Percentiles rank a stretch among this genome's conserved stretches.
Evolutionary conservation across 2,329 filamentous ascomycete genomes (phyloP).

Genomic region (Fusarium nygamai): DNA sequence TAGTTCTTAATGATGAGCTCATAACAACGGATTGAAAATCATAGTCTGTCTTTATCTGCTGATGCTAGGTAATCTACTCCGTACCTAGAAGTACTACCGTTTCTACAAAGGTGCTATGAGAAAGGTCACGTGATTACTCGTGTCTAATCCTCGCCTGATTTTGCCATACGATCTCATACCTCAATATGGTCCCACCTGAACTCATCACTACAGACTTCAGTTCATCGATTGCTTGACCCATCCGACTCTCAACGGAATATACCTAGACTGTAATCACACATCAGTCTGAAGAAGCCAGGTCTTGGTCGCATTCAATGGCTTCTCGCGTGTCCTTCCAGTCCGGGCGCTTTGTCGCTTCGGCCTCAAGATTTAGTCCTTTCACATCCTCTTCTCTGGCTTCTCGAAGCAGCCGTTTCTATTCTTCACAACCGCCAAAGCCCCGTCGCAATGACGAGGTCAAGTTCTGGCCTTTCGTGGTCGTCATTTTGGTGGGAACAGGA

Average conservation of each 20-base stretch:
- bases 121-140: conserved; percentile 15
- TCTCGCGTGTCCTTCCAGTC: conserved; percentile 45
- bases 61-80: too few relatives aligned
- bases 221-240: neutral
- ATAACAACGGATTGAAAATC: neutral
- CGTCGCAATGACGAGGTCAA: conserved; percentile 55
- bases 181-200: neutral
- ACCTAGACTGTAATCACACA: neutral
- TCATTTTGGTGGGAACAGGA: conserved; percentile 59
- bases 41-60: neutral
- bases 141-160: conserved; percentile 6
- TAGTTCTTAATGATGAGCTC: neutral
- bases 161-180: conserved; percentile 15
- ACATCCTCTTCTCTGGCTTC: conserved; percentile 21
- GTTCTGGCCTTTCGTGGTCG: conserved; percentile 66
- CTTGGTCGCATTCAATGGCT: conserved; percentile 44
- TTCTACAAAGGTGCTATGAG: neutral
- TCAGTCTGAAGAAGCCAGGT: neutral
- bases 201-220: neutral
- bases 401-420: conserved; percentile 52
- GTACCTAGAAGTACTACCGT: neutral
- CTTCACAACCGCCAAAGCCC: conserved; percentile 53
- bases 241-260: neutral
- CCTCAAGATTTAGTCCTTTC: conserved; percentile 31
- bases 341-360: conserved; percentile 40